Percentiles rank a stretch among this genome's conserved stretches.
Evolutionary conservation across 495 filamentous ascomycete species (phyloP).

Genomic region (Pseudoneurospora amorphoporcata): DNA sequence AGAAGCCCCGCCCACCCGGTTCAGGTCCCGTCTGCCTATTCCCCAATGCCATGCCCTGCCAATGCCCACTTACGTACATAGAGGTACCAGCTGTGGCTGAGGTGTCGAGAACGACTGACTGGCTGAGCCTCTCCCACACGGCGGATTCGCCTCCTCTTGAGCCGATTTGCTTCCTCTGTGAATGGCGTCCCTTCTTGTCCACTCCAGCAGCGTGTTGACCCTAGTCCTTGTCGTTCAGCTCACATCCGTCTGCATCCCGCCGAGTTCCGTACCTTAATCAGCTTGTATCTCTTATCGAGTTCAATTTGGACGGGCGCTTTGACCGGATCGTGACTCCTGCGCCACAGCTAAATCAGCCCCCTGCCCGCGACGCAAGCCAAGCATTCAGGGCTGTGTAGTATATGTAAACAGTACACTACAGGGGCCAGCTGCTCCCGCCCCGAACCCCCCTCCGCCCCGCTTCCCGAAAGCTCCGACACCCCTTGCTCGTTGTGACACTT

Average conservation of each 20-base stretch:
- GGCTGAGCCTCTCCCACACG: background rate
- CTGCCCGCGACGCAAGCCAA: background rate
- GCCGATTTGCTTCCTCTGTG: background rate
- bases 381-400: too few relatives aligned
- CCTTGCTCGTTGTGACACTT: background rate
- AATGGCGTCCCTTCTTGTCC: background rate
- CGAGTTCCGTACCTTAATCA: background rate
- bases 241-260: background rate
- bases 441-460: background rate
- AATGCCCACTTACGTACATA: background rate
- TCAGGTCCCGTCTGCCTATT: background rate
- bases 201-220: background rate
- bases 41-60: background rate
- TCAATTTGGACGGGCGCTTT: background rate
- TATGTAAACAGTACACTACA: too few relatives aligned
- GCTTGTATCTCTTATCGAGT: background rate
- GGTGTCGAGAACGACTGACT: background rate
- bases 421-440: background rate
- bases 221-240: background rate
- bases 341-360: background rate
- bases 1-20: background rate
- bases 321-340: background rate
- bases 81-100: background rate
- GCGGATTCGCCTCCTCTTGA: background rate
- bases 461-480: background rate